Base-by-base conservation (phyloP, 1,284 basidiomycete genomes). In the Ustilago cynodontis region DNA sequence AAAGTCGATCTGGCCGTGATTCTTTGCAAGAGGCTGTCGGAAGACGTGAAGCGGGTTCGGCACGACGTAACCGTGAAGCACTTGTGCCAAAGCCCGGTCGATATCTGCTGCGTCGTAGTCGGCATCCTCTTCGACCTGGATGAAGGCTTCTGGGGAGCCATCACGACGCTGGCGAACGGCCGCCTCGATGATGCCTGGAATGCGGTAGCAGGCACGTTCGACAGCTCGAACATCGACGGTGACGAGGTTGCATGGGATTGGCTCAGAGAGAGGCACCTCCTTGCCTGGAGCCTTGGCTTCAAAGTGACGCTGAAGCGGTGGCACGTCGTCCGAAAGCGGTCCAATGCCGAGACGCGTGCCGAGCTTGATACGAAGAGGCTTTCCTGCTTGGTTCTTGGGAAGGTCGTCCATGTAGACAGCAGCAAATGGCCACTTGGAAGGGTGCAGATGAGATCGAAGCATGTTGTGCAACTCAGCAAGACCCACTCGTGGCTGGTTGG, bases 41-140 rank as follows among this genome's bases (percentile, higher is more conserved):
- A 86, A 86, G 67, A 86, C 84, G 74, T 86, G 84, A 18, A 86
- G 72, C n/a, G 84, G 84, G 77, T 85, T 85, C 28, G 84, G 84
- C 11, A 86, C 84, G 24, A 84, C 84, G 56, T 86, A 86, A 39
- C 84, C 84, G 66, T 86, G 83, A 31, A 86, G 71, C 20, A 85
- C 83, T 64, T 85, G 84, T 24, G 82, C 82, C 47, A 86, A 74
- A 10, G 84, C 84, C 24, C 83, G 81, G 55, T 86, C 84, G 54
- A 86, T 86, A 49, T 86, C 84, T 9, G 84, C 78, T 11, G 84
- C 84, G 47, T 85, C 83, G 65, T 84, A 86, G 43, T 83, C 83
- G 43, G 81, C 83, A 54, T 85, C 80, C 67, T 86, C 84, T 59
- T 85, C 82, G 29, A 86, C 84, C 56, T 85, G 83, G 59, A 86